A percentile compares a stretch with the other conserved stretches of the same genome.
These are phyloP conservation scores for Linnemannia hyalina DNA, from an alignment of 192 early-diverging fungal genomes.

Conservation along the genomic window DNA sequence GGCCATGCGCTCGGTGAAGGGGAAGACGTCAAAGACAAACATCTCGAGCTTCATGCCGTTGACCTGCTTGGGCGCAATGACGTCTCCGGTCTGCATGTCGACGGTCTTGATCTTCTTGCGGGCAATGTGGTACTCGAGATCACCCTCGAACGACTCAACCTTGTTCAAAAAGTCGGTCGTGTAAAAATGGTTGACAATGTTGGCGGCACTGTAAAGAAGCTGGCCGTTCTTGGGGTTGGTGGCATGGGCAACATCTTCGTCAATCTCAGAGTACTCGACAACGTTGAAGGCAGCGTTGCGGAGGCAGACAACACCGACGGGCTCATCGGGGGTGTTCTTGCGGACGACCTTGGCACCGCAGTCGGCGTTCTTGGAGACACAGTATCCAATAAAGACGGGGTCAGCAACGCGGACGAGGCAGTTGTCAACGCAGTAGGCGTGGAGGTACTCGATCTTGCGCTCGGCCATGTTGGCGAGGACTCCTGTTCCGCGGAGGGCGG, in stretches of 20 bases:
- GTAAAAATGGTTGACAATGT: conserved; percentile 99
- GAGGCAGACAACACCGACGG: conserved; percentile 94
- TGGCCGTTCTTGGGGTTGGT: conserved; percentile 72
- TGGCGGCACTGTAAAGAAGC: conserved; percentile 89
- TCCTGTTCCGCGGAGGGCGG: conserved; percentile 85
- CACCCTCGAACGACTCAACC: conserved; percentile 82
- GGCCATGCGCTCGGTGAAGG: conserved; percentile 86
- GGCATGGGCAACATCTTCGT: conserved; percentile 71
- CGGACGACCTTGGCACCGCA: conserved; percentile 95
- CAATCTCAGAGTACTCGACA: conserved; percentile 97
- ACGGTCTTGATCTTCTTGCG: conserved; percentile 96
- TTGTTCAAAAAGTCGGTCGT: conserved; percentile 88
- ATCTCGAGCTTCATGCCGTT: conserved; percentile 98
- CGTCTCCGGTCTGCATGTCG: conserved; percentile 79
- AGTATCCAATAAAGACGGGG: conserved; percentile 95
- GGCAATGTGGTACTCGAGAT: conserved; percentile 95
- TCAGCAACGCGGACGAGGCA: conserved; percentile 97
- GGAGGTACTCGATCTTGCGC: conserved; percentile 87
- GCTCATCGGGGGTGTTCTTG: conserved; percentile 85
- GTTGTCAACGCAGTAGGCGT: conserved; percentile 98
- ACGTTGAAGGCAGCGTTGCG: conserved; percentile 86
- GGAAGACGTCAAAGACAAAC: conserved; percentile 99
- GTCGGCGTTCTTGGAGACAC: conserved; percentile 85
- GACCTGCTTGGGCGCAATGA: conserved; percentile 75
- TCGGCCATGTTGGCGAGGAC: conserved; percentile 82